Base-by-base conservation (phyloP, 352 stramenopile species). In the Pythium aquatile region DNA sequence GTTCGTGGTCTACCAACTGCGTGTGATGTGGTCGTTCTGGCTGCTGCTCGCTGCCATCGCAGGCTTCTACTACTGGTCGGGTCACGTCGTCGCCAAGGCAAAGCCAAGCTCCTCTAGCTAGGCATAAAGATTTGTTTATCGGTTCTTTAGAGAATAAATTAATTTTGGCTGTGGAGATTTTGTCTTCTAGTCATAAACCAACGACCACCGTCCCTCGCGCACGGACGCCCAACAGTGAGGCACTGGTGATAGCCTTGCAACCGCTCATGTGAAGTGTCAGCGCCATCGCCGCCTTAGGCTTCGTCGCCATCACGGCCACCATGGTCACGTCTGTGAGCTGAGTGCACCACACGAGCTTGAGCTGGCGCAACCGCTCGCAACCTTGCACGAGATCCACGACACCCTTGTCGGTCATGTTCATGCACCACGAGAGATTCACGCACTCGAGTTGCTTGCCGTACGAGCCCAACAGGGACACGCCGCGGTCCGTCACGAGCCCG, bases 341-440 rank as follows among this genome's bases (percentile, higher is more conserved):
- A 62, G 79, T 93, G 63, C 87, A 96, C 82, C 84, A 96, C 37
- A 93, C 82, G 16, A 96, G 57, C 61, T 83, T 73, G 65, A 92
- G 60, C 46, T 92, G 81, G 17, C 78, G 63, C 30, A 94, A 72
- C 28, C 78, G 63, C n/a, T 74, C 65, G 51, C 84, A 96, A 28
- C 75, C 77, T n/a, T 70, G 70, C 30, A 82, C 82, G 29, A 96
- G 48, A 60, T 87, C 79, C 60, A 83, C 72, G 33, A 93, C 74
- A 53, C 85, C 83, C 63, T 91, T 89, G 76, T 96, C 87, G 10
- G 87, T 96, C 61, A 96, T 90, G 72, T 94, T 93, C 74, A 94
- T 87, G 70, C 86, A 94, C 87, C 87, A 96, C 53, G 85, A 92
- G 32, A 96, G 55, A 60, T 94, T 90, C 37, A 96, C 64, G 26